Evolutionary conservation across 192 early-diverging fungal species (phyloP), one percentile per base, ranked within the genome.

Genomic region (Funneliformis geosporum): DNA sequence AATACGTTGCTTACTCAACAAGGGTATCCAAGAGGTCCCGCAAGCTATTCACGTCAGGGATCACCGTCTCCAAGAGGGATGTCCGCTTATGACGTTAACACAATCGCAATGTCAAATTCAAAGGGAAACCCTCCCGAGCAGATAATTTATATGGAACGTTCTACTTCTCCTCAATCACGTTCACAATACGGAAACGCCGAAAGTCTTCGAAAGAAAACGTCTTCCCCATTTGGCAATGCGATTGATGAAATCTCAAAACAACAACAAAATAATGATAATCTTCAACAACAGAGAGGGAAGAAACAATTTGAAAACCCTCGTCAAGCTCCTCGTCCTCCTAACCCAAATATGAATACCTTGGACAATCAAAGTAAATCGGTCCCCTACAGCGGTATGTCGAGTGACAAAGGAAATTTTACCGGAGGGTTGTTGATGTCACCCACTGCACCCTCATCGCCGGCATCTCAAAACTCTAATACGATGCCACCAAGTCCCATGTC

Each of bases 281-380:
- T 25, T 27, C 70, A 25, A 23, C n/a, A 50, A 23, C 27, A 42
- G 11, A 28, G 8, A 16, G 23, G 6, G 23, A 43, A 44, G 18
- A 38, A 25, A 9, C 43, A 43, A 7, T 73, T 55, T 73, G 23
- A 46, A 50, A 46, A 66, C 59, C 72, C 39, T 8, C 72, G 44
- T 73, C 44, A 46, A 14, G 42, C 42, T 46, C 64, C 64, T 18
- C 64, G 28, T 18, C 72, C 27, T 73, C 72, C 72, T 27, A 73
- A 4, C 16, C 4, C 27, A 28, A 18, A 8, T 23, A 39, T 18
- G 28, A 33, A 27, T 44, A 40, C 18, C 21, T 10, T 27, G 5
- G 14, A 71, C 1, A 21, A 21, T 8, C 28, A 27, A 71, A 9
- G 18, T 50, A 18, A 38, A 2, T 47, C 43, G 1, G 12, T 28